Conservation (phyloP, 139 green algal genomes). For the Haematococcus sp. region DNA sequence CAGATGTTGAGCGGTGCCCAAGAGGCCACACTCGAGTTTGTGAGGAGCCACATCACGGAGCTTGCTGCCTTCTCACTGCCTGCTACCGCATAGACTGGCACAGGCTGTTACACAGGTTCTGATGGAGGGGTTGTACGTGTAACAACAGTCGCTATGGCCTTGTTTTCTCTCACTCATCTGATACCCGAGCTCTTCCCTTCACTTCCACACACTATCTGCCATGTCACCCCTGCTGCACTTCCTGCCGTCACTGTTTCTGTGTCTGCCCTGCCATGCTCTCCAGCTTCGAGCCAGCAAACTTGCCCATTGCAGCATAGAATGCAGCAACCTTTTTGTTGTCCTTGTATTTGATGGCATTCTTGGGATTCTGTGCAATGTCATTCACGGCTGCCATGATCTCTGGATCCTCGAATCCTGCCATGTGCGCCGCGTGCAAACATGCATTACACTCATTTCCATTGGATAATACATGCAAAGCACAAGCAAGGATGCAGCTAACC, state of each 20-base stretch:
- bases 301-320: slow-evolving; percentile 16
- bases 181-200: not conserved
- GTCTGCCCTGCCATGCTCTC: slow-evolving; percentile 1
- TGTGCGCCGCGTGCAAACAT: not conserved
- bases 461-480: no score
- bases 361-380: slow-evolving; percentile 53
- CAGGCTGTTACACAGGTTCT: not conserved
- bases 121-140: not conserved
- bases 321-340: slow-evolving; percentile 49
- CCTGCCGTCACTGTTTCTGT: not conserved
- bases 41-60: slow-evolving; percentile 13
- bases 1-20: slow-evolving; percentile 9
- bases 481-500: no score
- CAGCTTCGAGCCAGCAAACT: slow-evolving; percentile 33
- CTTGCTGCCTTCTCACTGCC: slow-evolving; percentile 23
- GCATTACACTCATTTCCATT: no score
- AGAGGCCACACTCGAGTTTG: slow-evolving; percentile 25
- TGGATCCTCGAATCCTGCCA: slow-evolving; percentile 40
- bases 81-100: not conserved
- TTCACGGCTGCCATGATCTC: slow-evolving; percentile 46
- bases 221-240: not conserved
- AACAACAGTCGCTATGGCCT: not conserved
- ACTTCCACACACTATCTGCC: not conserved
- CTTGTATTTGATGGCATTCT: slow-evolving; percentile 54
- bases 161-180: not conserved